A percentile compares a stretch with the other conserved stretches of the same genome.
Conservation (phyloP, 345 rosid genomes). For the Hibiscus tridactylites region DNA sequence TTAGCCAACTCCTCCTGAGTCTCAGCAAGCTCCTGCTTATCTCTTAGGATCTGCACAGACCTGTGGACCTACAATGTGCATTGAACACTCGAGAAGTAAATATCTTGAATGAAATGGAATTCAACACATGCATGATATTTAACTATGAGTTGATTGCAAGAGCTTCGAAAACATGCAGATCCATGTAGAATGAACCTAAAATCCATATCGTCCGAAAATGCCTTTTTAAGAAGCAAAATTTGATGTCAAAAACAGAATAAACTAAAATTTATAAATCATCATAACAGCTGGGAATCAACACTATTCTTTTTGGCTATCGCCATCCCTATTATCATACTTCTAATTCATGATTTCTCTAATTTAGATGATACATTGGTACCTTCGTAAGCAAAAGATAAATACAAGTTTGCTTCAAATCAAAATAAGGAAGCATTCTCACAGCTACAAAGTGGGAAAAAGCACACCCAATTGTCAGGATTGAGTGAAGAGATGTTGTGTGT, state of each 20-base stretch:
- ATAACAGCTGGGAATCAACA: background rate
- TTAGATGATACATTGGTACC: background rate
- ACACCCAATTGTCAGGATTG: background rate
- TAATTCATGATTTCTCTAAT: background rate
- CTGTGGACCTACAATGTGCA: constrained; percentile 70
- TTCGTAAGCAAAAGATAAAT: background rate
- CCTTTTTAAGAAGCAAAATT: background rate
- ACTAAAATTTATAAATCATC: background rate
- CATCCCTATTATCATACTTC: background rate
- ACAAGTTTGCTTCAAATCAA: background rate
- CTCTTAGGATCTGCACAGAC: constrained; percentile 94
- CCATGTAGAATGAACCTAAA: background rate
- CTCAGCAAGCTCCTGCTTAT: constrained; percentile 96
- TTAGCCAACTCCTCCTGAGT: constrained; percentile 87
- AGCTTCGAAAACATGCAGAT: background rate
- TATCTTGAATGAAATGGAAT: background rate
- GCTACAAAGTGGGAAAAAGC: background rate
- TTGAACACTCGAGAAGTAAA: constrained; percentile 6
- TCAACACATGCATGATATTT: background rate
- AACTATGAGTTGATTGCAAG: background rate
- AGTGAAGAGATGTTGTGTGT: background rate
- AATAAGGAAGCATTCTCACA: background rate
- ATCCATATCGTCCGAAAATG: background rate
- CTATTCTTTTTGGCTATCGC: background rate
- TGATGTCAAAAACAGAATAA: background rate